These are phyloP conservation scores for Porphyrellus cyaneotinctus DNA, from an alignment of 768 basidiomycete genomes.

Conservation along the genomic window DNA sequence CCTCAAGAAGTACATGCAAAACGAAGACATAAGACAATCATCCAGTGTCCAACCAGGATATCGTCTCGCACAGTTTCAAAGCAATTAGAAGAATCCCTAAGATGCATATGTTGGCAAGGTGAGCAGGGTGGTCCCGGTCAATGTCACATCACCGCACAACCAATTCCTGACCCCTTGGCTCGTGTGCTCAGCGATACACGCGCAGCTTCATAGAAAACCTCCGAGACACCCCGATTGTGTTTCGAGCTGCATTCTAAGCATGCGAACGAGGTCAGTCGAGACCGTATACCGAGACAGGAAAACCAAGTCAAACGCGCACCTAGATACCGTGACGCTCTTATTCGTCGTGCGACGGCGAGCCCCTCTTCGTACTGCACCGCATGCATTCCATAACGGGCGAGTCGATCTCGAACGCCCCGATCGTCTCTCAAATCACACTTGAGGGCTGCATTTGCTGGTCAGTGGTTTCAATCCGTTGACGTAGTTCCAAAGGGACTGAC, in stretches of 20 bases:
- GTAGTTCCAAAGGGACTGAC: constrained; percentile 45
- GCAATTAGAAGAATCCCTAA: constrained; percentile 23
- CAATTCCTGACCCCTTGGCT: constrained; percentile 55
- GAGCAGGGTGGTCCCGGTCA: no score
- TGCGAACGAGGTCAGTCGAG: background rate
- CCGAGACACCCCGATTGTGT: constrained; percentile 90
- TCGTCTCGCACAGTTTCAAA: background rate
- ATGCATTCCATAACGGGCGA: constrained; percentile 64
- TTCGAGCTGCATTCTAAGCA: constrained; percentile 90
- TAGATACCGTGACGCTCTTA: constrained; percentile 89
- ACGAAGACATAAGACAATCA: background rate
- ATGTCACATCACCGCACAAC: constrained; percentile 60
- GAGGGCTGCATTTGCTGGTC: constrained; percentile 51
- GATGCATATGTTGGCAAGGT: constrained; percentile 13
- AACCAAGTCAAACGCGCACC: constrained; percentile 46
- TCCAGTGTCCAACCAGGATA: background rate
- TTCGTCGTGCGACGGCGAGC: constrained; percentile 78
- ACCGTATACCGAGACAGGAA: background rate
- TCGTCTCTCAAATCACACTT: constrained; percentile 97
- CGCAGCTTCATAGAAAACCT: constrained; percentile 91
- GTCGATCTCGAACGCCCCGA: constrained; percentile 59
- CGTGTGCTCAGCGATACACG: constrained; percentile 76
- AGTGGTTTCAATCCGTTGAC: constrained; percentile 5
- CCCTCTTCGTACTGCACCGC: constrained; percentile 93
- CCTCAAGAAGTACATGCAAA: constrained; percentile 14